Conservation (phyloP, 2,329 filamentous ascomycete genomes). For the Sodiomyces alkalinus region DNA sequence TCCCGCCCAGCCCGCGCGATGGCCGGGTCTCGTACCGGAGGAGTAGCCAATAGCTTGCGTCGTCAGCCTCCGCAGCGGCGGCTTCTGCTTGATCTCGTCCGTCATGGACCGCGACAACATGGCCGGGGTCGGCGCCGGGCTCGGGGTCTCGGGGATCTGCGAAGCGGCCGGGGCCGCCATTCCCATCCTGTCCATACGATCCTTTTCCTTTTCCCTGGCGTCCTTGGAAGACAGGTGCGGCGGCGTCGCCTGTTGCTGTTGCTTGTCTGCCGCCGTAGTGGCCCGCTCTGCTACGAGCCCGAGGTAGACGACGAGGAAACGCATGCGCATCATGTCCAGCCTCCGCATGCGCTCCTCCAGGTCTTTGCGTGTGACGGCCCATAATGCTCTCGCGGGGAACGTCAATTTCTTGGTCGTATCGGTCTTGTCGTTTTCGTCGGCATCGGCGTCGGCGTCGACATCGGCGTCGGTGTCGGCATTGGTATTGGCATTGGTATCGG, state of each 20-base stretch:
- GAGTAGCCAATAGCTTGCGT: constrained; percentile 38
- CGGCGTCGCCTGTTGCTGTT: constrained; percentile 9
- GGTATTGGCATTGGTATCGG: no score
- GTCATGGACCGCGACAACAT: constrained; percentile 24
- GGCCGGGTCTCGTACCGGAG: constrained; percentile 28
- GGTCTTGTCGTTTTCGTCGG: constrained; percentile 9
- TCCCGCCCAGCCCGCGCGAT: constrained; percentile 44
- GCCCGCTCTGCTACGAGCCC: constrained; percentile 33
- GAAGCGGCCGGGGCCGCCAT: constrained; percentile 4
- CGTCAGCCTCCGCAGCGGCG: constrained; percentile 35
- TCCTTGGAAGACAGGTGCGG: constrained; percentile 10
- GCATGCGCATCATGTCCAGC: constrained; percentile 46
- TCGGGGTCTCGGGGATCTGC: constrained; percentile 16
- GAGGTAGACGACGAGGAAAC: constrained; percentile 50
- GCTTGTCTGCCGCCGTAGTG: constrained; percentile 19
- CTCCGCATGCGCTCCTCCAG: constrained; percentile 43
- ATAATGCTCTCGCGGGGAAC: constrained; percentile 36
- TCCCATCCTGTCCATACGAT: constrained; percentile 1
- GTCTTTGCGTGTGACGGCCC: constrained; percentile 37
- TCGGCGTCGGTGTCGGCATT: no score
- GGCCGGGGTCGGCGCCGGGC: constrained; percentile 13
- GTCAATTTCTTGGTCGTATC: constrained; percentile 22
- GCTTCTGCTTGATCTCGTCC: constrained; percentile 26
- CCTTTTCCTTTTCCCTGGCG: constrained; percentile 15
- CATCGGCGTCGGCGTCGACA: constrained; percentile 25